phyloP scores from a whole-genome alignment of 2,329 filamentous ascomycete genomes.

The Westerdykella ornata region DNA sequence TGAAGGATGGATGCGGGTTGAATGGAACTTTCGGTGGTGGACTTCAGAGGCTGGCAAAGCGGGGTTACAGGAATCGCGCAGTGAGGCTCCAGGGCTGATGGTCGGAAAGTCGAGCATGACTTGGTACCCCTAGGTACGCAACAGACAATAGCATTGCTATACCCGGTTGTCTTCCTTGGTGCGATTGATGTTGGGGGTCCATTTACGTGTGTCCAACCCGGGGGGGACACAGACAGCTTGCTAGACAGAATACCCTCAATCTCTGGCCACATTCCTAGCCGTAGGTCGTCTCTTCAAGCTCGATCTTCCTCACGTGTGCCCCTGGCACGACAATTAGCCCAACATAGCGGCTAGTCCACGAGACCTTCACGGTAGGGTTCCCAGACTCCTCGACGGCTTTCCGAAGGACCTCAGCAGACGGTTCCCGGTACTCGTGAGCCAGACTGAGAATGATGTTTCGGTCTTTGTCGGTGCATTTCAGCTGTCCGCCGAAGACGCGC shows the following conservation, averaged over 20 bases:
- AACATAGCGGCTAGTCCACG: constrained; percentile 79
- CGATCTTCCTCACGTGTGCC: constrained; percentile 76
- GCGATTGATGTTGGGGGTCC: no score
- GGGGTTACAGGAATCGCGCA: constrained; percentile 1
- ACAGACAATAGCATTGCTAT: no score
- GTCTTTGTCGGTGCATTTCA: constrained; percentile 96
- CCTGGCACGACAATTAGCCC: constrained; percentile 88
- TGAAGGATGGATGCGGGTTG: constrained; percentile 19
- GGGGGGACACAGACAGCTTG: no score
- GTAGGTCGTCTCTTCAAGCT: constrained; percentile 60
- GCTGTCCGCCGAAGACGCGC: constrained; percentile 79
- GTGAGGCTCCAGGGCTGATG: no score
- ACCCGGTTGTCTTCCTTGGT: no score
- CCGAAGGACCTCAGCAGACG: constrained; percentile 44
- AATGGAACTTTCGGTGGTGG: constrained; percentile 5
- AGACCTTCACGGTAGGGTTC: constrained; percentile 48
- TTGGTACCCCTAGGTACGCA: no score
- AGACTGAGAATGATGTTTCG: constrained; percentile 79
- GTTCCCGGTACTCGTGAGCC: constrained; percentile 83
- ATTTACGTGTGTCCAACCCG: no score
- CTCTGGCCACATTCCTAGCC: neutral
- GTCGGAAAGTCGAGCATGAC: no score
- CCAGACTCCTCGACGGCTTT: constrained; percentile 27
- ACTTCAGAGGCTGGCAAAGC: neutral
- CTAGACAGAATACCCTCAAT: no score